Conservation (phyloP, 2,329 filamentous ascomycete genomes). For the Penicillium sp. region DNA sequence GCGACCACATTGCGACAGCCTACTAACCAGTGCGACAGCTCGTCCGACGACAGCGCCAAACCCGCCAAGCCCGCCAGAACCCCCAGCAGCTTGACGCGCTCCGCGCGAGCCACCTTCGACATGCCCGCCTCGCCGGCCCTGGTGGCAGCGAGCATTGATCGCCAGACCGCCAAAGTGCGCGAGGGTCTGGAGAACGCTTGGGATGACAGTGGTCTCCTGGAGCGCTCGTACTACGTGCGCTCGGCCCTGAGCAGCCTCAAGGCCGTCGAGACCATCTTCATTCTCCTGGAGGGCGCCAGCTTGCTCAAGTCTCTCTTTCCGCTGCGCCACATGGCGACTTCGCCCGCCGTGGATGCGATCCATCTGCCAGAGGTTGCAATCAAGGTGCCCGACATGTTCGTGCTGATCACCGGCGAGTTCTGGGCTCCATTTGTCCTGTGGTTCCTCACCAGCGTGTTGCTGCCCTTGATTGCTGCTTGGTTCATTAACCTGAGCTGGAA, state of each 20-base stretch:
- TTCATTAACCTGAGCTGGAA: constrained; percentile 81
- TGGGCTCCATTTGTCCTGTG: constrained; percentile 81
- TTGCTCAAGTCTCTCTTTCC: constrained; percentile 70
- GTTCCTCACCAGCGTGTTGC: constrained; percentile 66
- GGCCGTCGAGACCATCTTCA: constrained; percentile 67
- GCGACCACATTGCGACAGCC: not conserved
- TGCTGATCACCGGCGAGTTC: constrained; percentile 72
- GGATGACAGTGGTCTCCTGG: constrained; percentile 36
- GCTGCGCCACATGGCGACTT: constrained; percentile 68
- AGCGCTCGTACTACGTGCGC: constrained; percentile 62
- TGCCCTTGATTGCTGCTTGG: constrained; percentile 74
- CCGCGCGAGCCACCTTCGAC: constrained; percentile 12
- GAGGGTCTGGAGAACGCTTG: constrained; percentile 35
- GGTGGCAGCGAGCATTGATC: constrained; percentile 70
- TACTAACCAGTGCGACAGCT: constrained; percentile 14
- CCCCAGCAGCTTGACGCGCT: constrained; percentile 4
- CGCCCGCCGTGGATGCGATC: constrained; percentile 61
- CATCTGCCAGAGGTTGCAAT: constrained; percentile 60
- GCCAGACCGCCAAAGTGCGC: constrained; percentile 47
- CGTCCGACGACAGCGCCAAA: constrained; percentile 14
- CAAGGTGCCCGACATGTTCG: constrained; percentile 75
- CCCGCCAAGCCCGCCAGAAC: constrained; percentile 1
- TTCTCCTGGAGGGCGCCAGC: constrained; percentile 67
- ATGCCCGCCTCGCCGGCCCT: constrained; percentile 45
- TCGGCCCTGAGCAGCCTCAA: constrained; percentile 66